Percentiles rank a stretch among this genome's conserved stretches.
Conservation (phyloP, 2,329 filamentous ascomycete genomes). For the Fusarium odoratissimum region DNA sequence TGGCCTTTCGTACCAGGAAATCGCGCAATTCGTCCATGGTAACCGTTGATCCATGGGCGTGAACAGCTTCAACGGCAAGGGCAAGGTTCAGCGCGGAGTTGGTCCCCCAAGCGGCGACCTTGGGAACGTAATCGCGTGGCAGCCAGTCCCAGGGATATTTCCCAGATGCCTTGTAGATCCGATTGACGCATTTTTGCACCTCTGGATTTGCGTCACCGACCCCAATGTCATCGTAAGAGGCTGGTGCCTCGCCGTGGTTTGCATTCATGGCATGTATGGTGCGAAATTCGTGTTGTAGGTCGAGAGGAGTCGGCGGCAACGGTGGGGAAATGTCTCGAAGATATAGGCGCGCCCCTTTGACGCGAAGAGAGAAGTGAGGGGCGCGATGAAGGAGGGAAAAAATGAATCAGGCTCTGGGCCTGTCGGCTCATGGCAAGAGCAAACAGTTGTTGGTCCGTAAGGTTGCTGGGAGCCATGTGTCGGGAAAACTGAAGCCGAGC, state of each 20-base stretch:
- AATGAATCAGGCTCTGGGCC: not conserved
- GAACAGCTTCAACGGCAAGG: not conserved
- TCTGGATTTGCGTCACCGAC: too few species aligned
- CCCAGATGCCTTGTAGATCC: not conserved
- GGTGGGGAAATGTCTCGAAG: not conserved
- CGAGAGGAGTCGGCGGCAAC: not conserved
- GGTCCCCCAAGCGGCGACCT: not conserved
- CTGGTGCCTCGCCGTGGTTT: not conserved
- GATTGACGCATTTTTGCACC: not conserved
- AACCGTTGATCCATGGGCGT: not conserved
- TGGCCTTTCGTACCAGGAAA: not conserved
- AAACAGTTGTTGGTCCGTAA: not conserved
- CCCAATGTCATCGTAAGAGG: not conserved
- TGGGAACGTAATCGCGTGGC: not conserved
- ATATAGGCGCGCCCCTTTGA: not conserved
- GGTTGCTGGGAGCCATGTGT: not conserved
- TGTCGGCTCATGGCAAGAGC: not conserved
- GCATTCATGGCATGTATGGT: not conserved
- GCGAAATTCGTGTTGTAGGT: not conserved
- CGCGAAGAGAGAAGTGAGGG: not conserved
- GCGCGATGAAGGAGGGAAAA: not conserved
- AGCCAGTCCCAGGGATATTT: slow-evolving; percentile 10
- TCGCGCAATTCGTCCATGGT: not conserved
- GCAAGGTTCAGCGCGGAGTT: not conserved
- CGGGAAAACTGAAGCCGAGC: not conserved